These are phyloP conservation scores for Ogataea methylovora DNA, from an alignment of 805 yeast genomes.

Conservation along the genomic window DNA sequence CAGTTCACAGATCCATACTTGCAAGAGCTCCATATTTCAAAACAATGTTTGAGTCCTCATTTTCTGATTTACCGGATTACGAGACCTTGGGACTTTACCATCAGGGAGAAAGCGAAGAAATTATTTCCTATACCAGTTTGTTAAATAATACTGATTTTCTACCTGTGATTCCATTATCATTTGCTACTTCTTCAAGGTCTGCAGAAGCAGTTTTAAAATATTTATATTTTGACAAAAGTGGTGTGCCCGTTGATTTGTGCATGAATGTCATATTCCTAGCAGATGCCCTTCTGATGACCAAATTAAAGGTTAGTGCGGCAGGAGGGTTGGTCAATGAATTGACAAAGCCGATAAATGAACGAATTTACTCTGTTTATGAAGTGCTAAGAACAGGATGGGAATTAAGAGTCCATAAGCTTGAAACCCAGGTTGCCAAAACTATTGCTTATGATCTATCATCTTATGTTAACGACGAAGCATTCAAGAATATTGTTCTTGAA, in stretches of 20 bases:
- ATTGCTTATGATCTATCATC: slow-evolving; percentile 43
- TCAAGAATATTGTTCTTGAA: slow-evolving; percentile 31
- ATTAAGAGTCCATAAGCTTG: slow-evolving; percentile 55
- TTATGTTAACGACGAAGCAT: slow-evolving; percentile 30
- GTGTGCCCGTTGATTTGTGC: slow-evolving; percentile 41
- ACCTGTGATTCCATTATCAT: slow-evolving; percentile 1
- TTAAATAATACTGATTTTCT: not conserved
- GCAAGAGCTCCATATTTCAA: slow-evolving; percentile 57
- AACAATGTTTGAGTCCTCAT: slow-evolving; percentile 51
- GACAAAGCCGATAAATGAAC: slow-evolving; percentile 12
- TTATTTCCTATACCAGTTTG: too few relatives aligned
- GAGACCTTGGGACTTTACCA: too few relatives aligned
- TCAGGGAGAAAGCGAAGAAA: too few relatives aligned
- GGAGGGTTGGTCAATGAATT: slow-evolving; percentile 30
- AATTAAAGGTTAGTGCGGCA: slow-evolving; percentile 59
- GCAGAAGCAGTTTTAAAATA: slow-evolving; percentile 46
- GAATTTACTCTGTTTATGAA: slow-evolving; percentile 37
- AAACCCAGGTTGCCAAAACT: slow-evolving; percentile 50
- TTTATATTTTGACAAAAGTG: slow-evolving; percentile 53
- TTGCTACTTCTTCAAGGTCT: slow-evolving; percentile 17
- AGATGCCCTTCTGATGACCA: slow-evolving; percentile 52
- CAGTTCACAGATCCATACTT: slow-evolving; percentile 57
- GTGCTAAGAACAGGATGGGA: slow-evolving; percentile 62
- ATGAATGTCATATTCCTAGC: slow-evolving; percentile 53
- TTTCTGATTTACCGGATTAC: too few relatives aligned